These are phyloP conservation scores for Colletotrichum tabaci DNA, from an alignment of 2,329 filamentous ascomycete species.

Conservation along the genomic window DNA sequence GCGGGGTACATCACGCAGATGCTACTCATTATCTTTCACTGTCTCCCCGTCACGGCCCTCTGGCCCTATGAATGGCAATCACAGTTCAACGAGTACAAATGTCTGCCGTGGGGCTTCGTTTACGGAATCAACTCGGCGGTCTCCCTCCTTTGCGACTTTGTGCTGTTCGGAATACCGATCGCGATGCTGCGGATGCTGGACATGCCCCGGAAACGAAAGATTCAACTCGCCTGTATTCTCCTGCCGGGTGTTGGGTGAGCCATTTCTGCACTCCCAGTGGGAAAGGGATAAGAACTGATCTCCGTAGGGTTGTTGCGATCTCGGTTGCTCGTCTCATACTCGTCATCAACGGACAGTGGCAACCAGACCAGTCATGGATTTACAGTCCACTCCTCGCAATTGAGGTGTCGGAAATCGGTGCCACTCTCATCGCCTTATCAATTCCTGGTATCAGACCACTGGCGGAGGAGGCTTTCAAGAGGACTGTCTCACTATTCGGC, in stretches of 20 bases:
- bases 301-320: conserved; percentile 61
- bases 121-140: conserved; percentile 66
- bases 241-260: conserved; percentile 65
- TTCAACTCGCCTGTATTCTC: conserved; percentile 63
- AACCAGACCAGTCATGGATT: conserved; percentile 63
- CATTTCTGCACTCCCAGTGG: neutral
- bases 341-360: conserved; percentile 63
- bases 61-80: conserved; percentile 68
- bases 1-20: conserved; percentile 63
- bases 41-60: conserved; percentile 63
- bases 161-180: conserved; percentile 65
- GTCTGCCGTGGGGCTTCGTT: conserved; percentile 65
- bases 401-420: conserved; percentile 65
- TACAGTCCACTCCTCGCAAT: conserved; percentile 66
- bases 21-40: conserved; percentile 66
- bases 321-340: conserved; percentile 63
- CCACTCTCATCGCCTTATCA: conserved; percentile 65
- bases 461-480: conserved; percentile 11
- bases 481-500: neutral
- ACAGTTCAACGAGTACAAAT: conserved; percentile 56
- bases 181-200: conserved; percentile 63
- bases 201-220: conserved; percentile 59
- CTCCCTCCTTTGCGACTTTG: conserved; percentile 64
- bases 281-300: neutral
- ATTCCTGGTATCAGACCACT: conserved; percentile 66